phyloP scores from a whole-genome alignment of 306 rosid genomes.

The Hylodesmum podocarpum region DNA sequence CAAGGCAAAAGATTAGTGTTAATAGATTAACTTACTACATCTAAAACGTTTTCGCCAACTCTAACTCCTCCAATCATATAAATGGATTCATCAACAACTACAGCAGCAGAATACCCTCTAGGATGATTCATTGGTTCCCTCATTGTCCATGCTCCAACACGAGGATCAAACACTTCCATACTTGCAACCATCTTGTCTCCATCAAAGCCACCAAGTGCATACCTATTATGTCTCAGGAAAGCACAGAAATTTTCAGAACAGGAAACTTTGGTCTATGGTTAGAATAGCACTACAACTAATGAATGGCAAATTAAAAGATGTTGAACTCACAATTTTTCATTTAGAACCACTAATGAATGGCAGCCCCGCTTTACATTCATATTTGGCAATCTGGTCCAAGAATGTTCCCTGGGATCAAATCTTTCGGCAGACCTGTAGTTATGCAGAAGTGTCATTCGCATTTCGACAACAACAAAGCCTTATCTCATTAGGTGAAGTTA shows the following conservation, averaged over 20 bases:
- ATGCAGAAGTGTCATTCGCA: conserved; percentile 25
- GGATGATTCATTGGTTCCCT: conserved; percentile 63
- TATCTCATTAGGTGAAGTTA: too few species aligned
- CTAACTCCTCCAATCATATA: conserved; percentile 65
- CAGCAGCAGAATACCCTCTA: conserved; percentile 76
- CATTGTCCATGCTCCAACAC: conserved; percentile 62
- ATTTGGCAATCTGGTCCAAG: conserved; percentile 58
- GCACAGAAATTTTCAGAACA: background rate
- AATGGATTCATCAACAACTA: conserved; percentile 58
- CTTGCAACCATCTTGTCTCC: conserved; percentile 62
- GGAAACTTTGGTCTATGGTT: background rate
- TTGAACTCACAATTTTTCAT: conserved; percentile 60
- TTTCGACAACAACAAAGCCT: background rate
- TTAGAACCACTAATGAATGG: conserved; percentile 55
- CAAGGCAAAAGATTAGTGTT: background rate
- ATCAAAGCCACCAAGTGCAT: conserved; percentile 73
- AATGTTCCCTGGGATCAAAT: conserved; percentile 84
- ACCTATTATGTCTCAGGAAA: conserved; percentile 35
- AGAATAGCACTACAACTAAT: background rate
- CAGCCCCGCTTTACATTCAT: conserved; percentile 53
- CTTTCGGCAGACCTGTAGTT: conserved; percentile 70
- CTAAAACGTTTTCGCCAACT: conserved; percentile 35
- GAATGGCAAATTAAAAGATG: too few species aligned
- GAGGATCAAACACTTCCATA: conserved; percentile 80
- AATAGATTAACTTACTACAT: conserved; percentile 46